These are phyloP conservation scores for Yamadazyma akitaensis DNA, from an alignment of 805 yeast genomes.

Conservation along the genomic window DNA sequence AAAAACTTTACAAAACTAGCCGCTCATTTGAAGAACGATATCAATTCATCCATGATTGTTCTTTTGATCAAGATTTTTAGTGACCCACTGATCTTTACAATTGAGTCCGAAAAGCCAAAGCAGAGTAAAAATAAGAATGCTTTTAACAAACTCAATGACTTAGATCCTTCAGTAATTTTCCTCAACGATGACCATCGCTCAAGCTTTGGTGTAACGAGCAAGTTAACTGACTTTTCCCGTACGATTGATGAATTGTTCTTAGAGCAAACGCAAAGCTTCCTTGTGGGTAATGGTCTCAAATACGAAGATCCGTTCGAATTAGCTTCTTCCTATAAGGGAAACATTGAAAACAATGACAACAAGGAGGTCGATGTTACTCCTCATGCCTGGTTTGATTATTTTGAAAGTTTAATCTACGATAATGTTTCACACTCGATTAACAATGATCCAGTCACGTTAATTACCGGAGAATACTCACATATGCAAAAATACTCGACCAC, in stretches of 20 bases:
- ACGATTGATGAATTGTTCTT: constrained; percentile 23
- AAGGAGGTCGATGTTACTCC: constrained; percentile 5
- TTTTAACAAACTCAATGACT: constrained; percentile 20
- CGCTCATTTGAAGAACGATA: constrained; percentile 31
- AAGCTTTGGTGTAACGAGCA: constrained; percentile 54
- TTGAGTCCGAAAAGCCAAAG: constrained; percentile 16
- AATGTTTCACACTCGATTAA: constrained; percentile 27
- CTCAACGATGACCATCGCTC: constrained; percentile 49
- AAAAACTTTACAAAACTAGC: constrained; percentile 35
- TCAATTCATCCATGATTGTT: constrained; percentile 41
- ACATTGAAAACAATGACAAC: constrained; percentile 18
- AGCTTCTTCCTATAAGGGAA: constrained; percentile 2
- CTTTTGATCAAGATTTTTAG: constrained; percentile 36
- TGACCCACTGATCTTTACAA: constrained; percentile 32
- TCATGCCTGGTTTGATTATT: constrained; percentile 29
- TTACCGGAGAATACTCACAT: constrained; percentile 25
- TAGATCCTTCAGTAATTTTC: constrained; percentile 21
- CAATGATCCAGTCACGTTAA: constrained; percentile 29
- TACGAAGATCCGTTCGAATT: constrained; percentile 15
- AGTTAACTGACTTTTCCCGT: constrained; percentile 25
- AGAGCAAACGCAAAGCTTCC: not conserved
- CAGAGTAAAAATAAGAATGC: constrained; percentile 20
- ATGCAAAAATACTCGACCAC: constrained; percentile 22
- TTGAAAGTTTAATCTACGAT: constrained; percentile 23
- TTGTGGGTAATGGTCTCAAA: constrained; percentile 10